Conservation (phyloP, 129 eudicot genomes). For the Apium graveolens region DNA sequence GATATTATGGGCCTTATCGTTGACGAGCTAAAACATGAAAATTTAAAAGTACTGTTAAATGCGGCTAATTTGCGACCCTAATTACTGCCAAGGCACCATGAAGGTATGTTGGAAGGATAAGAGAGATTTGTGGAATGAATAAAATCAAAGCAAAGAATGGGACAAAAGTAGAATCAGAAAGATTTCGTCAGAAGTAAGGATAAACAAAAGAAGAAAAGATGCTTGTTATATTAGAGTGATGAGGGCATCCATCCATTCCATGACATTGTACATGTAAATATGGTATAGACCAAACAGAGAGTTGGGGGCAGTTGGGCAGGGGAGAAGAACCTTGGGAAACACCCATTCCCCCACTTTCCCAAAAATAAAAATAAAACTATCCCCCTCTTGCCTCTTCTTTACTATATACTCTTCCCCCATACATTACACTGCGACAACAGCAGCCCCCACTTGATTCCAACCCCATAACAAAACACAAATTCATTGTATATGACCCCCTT, state of each 20-base stretch:
- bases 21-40: too few species aligned
- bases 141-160: background rate
- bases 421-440: background rate
- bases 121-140: background rate
- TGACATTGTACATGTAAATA: too few species aligned
- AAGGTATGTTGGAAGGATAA: background rate
- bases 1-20: too few species aligned
- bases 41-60: too few species aligned
- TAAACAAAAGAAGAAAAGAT: background rate
- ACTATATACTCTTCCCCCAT: background rate
- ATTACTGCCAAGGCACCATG: too few species aligned
- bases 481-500: background rate
- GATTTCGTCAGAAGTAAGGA: background rate
- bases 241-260: background rate
- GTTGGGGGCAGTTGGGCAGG: conserved; percentile 5
- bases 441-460: conserved; percentile 11
- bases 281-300: background rate
- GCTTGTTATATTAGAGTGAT: background rate
- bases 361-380: too few species aligned
- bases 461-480: background rate
- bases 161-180: background rate
- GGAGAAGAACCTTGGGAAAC: conserved; percentile 16
- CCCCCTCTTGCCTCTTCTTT: background rate
- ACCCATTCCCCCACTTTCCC: background rate
- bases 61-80: too few species aligned